Base-by-base conservation (phyloP, 352 stramenopile genomes). In the Globisporangium uncinulatum region DNA sequence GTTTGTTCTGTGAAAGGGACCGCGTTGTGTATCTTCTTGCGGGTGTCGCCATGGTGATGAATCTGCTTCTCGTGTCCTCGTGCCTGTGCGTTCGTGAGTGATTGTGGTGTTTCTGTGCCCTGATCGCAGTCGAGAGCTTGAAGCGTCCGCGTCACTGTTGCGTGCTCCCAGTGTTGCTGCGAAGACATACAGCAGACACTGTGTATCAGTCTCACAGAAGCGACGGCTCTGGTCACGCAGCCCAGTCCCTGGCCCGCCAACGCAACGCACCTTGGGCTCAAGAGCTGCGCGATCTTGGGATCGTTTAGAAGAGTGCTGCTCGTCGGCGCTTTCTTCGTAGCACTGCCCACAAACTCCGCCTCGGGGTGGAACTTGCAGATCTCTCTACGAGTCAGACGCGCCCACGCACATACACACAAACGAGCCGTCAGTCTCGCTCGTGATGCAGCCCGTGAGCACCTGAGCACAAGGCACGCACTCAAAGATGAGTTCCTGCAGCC, bases 401-500 rank as follows among this genome's bases (percentile, higher is more conserved):
- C 13, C n/a, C 21, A 29, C 46, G 20, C 24, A 39, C 24, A 36
- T 9, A 8, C 42, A 47, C 15, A 47, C 8, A 20, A 47, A 39
- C 7, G 8, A 13, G 10, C 3, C 34, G 34, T 39, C 34, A 39
- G 34, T 39, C 34, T 13, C 34, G 34, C 34, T 39, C 34, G 34
- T 1, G 34, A 39, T 13, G 34, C 34, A 39, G 34, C 34, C 34
- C 34, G 34, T 39, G 6, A 39, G 7, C 34, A 39, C 34, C 6
- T 1, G 24, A 14, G 37, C 47, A 11, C 41, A 19, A 9, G 7
- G 2, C 7, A 76, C 83, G 39, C 68, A 93, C 83, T 94, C 83
- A 47, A 89, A 91, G 46, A 96, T 94, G 32, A 96, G 81, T 51
- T 94, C 81, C 57, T 96, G 87, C 9, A 96, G 71, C 4, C 83